A percentile compares a stretch with the other conserved stretches of the same genome.
These are phyloP conservation scores for Erigeron canadensis DNA, from an alignment of 129 eudicot species.

Conservation along the genomic window DNA sequence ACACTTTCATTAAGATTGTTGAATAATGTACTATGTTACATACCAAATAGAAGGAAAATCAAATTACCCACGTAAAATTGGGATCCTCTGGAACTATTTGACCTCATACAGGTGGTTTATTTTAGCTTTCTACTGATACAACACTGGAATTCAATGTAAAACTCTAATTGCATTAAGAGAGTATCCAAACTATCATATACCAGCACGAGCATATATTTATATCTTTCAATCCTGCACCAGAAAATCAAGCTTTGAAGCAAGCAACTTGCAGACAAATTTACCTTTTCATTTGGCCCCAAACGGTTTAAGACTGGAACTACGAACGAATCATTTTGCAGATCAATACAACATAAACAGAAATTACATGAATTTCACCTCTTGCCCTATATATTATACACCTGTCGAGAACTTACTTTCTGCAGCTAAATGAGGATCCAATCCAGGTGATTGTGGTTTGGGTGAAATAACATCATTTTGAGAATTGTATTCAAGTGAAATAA, in stretches of 20 bases:
- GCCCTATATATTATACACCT: not conserved
- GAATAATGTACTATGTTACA: not conserved
- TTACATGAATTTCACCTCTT: not conserved
- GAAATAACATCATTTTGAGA: not conserved
- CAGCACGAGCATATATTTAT: not conserved
- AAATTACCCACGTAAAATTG: not conserved
- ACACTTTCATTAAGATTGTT: not conserved
- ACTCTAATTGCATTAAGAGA: not conserved
- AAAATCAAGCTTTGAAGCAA: not conserved
- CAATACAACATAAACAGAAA: not conserved
- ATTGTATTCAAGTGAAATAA: not conserved
- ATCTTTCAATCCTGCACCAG: not conserved
- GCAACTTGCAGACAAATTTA: not conserved
- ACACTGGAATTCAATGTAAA: not conserved
- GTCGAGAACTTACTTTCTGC: not conserved
- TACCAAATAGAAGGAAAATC: not conserved
- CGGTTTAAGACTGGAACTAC: not conserved
- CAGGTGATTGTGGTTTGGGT: not conserved
- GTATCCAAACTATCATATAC: not conserved
- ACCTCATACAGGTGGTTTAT: not conserved
- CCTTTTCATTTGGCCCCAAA: not conserved
- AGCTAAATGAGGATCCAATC: not conserved
- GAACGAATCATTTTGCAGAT: constrained; percentile 3
- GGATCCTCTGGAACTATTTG: not conserved
- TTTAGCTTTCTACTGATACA: not conserved